A percentile compares a stretch with the other conserved stretches of the same genome.
Evolutionary conservation across 2,329 filamentous ascomycete species (phyloP).

Genomic region (Geosmithia flava): DNA sequence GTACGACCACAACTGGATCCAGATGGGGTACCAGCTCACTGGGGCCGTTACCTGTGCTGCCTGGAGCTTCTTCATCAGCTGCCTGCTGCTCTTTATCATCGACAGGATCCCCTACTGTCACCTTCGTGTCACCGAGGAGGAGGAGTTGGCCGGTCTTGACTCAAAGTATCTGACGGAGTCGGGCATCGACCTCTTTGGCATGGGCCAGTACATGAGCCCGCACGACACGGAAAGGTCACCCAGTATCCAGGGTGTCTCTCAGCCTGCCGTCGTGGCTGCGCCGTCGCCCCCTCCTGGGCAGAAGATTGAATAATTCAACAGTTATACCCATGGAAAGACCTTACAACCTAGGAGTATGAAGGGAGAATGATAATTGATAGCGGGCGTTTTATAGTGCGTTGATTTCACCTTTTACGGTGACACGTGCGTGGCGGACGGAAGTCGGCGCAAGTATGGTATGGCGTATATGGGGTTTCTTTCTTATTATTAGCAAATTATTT

Average conservation of each 20-base stretch:
- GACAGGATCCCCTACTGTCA: conserved; percentile 42
- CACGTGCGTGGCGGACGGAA: too few relatives aligned
- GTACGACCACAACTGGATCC: conserved; percentile 34
- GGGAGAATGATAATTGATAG: too few relatives aligned
- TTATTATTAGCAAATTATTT: too few relatives aligned
- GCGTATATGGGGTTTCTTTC: too few relatives aligned
- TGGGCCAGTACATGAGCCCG: conserved; percentile 2
- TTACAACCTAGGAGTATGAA: too few relatives aligned
- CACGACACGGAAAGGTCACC: too few relatives aligned
- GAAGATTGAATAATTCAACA: neutral
- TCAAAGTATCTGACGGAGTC: conserved; percentile 9
- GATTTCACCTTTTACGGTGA: too few relatives aligned
- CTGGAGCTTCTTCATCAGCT: conserved; percentile 39
- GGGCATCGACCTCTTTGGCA: conserved; percentile 4
- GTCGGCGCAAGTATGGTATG: too few relatives aligned
- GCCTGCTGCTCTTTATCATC: conserved; percentile 36
- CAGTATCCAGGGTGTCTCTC: too few relatives aligned
- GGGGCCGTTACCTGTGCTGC: conserved; percentile 37
- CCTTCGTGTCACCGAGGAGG: conserved; percentile 37
- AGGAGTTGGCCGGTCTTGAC: conserved; percentile 38
- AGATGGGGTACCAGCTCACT: conserved; percentile 42
- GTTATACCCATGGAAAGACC: too few relatives aligned
- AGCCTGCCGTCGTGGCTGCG: too few relatives aligned
- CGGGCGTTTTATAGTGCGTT: too few relatives aligned
- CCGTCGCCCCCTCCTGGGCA: neutral